Conservation (phyloP, 2,329 filamentous ascomycete genomes). For the Calonectria honghensis region DNA sequence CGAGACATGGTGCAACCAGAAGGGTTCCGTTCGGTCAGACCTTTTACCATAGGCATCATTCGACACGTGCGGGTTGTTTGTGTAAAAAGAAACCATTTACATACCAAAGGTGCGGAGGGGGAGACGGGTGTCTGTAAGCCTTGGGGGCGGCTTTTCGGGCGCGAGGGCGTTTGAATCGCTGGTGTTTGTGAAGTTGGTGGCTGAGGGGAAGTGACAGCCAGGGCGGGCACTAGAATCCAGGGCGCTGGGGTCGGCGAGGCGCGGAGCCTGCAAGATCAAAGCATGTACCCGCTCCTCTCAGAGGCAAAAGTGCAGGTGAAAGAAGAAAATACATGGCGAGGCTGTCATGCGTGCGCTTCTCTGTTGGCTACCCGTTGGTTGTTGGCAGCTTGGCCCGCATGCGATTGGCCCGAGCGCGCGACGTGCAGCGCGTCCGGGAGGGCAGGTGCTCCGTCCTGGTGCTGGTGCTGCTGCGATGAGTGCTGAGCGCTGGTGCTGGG, state of each 20-base stretch:
- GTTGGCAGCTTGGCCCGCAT: slow-evolving; percentile 42
- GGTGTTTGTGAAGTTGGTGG: not conserved
- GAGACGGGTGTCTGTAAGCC: not conserved
- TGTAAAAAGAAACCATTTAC: slow-evolving; percentile 16
- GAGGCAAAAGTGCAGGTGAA: slow-evolving; percentile 29
- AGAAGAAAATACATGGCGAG: slow-evolving; percentile 46
- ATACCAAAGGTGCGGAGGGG: slow-evolving; percentile 2
- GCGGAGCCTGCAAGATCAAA: slow-evolving; percentile 7
- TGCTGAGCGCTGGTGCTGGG: not conserved
- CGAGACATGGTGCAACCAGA: slow-evolving; percentile 66
- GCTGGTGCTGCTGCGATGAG: slow-evolving; percentile 1
- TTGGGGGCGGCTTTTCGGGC: not conserved
- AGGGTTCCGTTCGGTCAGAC: slow-evolving; percentile 72
- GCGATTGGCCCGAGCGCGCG: slow-evolving; percentile 49
- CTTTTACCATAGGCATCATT: slow-evolving; percentile 80
- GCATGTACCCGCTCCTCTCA: slow-evolving; percentile 27
- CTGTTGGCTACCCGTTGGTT: slow-evolving; percentile 35
- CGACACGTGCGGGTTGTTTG: slow-evolving; percentile 44
- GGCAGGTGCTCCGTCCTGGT: slow-evolving; percentile 11
- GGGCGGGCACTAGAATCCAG: slow-evolving; percentile 8
- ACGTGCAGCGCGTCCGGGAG: slow-evolving; percentile 28
- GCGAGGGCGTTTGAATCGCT: not conserved
- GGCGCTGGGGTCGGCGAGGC: slow-evolving; percentile 30
- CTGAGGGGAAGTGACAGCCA: not conserved
- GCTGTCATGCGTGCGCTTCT: slow-evolving; percentile 39